phyloP scores from a whole-genome alignment of 208 protist species.

The Leishmania martiniquensis region DNA sequence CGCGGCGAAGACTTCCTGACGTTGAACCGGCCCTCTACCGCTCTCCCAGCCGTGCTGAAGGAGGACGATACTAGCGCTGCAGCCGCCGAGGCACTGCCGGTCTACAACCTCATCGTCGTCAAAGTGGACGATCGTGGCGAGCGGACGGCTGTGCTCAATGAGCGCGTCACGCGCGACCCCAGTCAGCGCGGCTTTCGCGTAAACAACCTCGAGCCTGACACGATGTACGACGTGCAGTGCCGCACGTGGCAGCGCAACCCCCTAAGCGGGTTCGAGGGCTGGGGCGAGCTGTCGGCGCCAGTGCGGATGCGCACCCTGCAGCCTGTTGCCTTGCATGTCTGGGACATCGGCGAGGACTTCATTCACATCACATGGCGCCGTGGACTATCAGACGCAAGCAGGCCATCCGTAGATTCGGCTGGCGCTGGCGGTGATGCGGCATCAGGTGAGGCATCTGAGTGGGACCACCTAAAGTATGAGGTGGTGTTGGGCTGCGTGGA shows the following conservation, averaged over 20 bases:
- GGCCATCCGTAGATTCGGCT: neutral
- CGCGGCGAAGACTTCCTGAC: constrained; percentile 91
- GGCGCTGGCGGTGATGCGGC: neutral
- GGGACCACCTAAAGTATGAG: constrained; percentile 89
- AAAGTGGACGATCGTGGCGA: constrained; percentile 38
- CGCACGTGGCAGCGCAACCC: constrained; percentile 78
- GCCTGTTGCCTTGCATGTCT: constrained; percentile 71
- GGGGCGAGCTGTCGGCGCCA: constrained; percentile 81
- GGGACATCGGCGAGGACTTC: constrained; percentile 92
- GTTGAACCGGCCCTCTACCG: constrained; percentile 53
- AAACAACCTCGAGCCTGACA: constrained; percentile 63
- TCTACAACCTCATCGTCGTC: constrained; percentile 62
- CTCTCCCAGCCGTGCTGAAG: neutral
- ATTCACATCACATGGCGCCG: constrained; percentile 81
- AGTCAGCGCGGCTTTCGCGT: constrained; percentile 74
- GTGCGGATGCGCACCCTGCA: constrained; percentile 73
- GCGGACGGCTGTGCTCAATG: constrained; percentile 53
- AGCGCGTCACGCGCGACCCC: constrained; percentile 43
- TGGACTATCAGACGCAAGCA: constrained; percentile 40
- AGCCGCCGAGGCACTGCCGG: constrained; percentile 6
- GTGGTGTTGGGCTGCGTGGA: constrained; percentile 83
- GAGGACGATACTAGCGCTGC: neutral
- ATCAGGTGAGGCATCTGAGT: constrained; percentile 15
- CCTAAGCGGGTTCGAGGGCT: constrained; percentile 71
- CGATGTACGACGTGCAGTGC: constrained; percentile 77